These are phyloP conservation scores for Cryptococcus jaspeensis DNA, from an alignment of 1,284 basidiomycete species.

Conservation along the genomic window DNA sequence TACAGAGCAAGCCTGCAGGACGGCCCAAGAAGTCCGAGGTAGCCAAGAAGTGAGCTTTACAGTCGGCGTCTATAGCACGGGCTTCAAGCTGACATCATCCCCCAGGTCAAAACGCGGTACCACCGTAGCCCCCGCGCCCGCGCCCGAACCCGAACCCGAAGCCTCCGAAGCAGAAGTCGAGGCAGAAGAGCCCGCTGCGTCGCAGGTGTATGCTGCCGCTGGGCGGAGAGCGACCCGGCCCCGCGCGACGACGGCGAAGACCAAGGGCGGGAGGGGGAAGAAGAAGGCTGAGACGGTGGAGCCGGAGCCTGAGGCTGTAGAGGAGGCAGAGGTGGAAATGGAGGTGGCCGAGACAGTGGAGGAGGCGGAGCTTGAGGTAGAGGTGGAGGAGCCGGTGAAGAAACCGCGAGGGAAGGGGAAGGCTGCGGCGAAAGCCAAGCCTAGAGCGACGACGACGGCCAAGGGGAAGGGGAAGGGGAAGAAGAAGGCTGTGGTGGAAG, in stretches of 20 bases:
- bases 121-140: slow-evolving; percentile 6
- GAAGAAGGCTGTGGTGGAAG: slow-evolving; percentile 17
- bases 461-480: slow-evolving; percentile 13
- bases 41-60: slow-evolving; percentile 13
- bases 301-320: slow-evolving; percentile 7
- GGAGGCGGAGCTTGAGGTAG: slow-evolving; percentile 4
- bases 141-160: slow-evolving; percentile 11
- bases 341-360: slow-evolving; percentile 12
- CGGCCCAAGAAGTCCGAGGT: slow-evolving; percentile 8
- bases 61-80: no score
- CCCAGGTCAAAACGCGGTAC: slow-evolving; percentile 17
- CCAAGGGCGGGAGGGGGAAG: slow-evolving; percentile 9
- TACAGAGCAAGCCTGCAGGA: slow-evolving; percentile 11
- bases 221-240: slow-evolving; percentile 17
- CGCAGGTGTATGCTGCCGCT: slow-evolving; percentile 5
- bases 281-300: slow-evolving; percentile 20
- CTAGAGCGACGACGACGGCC: slow-evolving; percentile 1
- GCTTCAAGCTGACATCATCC: neutral
- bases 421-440: neutral
- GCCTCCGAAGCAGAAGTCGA: slow-evolving; percentile 9
- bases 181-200: neutral
- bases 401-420: slow-evolving; percentile 8
- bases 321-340: slow-evolving; percentile 12
- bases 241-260: slow-evolving; percentile 13
- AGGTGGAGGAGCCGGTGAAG: slow-evolving; percentile 6